A percentile compares a stretch with the other conserved stretches of the same genome.
phyloP scores from a whole-genome alignment of 495 filamentous ascomycete species.

The Letharia columbiana region DNA sequence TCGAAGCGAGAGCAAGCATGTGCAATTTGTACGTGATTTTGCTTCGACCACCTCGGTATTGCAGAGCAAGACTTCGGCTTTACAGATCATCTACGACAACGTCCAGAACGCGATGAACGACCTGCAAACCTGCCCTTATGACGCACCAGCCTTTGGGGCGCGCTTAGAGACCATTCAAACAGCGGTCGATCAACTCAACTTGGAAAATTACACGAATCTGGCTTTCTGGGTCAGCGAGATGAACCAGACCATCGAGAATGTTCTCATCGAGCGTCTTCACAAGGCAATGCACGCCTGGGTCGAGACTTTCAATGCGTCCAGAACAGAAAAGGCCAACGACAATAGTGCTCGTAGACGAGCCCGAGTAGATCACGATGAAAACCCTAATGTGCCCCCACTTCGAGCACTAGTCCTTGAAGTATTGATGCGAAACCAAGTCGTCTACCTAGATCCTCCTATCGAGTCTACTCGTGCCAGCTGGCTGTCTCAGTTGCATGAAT shows the following conservation, averaged over 20 bases:
- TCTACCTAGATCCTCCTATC: slow-evolving; percentile 87
- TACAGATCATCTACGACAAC: slow-evolving; percentile 69
- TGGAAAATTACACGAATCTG: slow-evolving; percentile 91
- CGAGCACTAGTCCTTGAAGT: slow-evolving; percentile 71
- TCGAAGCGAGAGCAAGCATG: slow-evolving; percentile 78
- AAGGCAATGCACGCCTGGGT: slow-evolving; percentile 81
- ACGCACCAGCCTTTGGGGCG: slow-evolving; percentile 61
- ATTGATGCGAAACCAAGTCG: slow-evolving; percentile 91
- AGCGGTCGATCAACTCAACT: slow-evolving; percentile 86
- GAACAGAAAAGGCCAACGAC: slow-evolving; percentile 37
- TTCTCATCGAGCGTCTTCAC: slow-evolving; percentile 66
- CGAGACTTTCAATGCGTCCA: slow-evolving; percentile 60
- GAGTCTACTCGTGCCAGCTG: slow-evolving; percentile 89
- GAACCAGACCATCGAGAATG: slow-evolving; percentile 72
- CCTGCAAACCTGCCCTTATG: slow-evolving; percentile 78
- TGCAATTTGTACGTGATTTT: slow-evolving; percentile 92
- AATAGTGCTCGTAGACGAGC: slow-evolving; percentile 32
- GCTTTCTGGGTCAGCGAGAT: slow-evolving; percentile 76
- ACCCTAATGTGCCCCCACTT: slow-evolving; percentile 49
- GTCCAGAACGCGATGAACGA: slow-evolving; percentile 76
- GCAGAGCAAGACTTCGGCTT: slow-evolving; percentile 71
- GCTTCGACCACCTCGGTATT: slow-evolving; percentile 73
- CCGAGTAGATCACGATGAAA: slow-evolving; percentile 36
- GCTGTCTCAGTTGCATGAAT: slow-evolving; percentile 84
- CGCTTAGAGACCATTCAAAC: slow-evolving; percentile 78